Percentiles rank a stretch among this genome's conserved stretches.
These are phyloP conservation scores for Glaciozyma antarctica DNA, from an alignment of 768 basidiomycete species.

Conservation along the genomic window DNA sequence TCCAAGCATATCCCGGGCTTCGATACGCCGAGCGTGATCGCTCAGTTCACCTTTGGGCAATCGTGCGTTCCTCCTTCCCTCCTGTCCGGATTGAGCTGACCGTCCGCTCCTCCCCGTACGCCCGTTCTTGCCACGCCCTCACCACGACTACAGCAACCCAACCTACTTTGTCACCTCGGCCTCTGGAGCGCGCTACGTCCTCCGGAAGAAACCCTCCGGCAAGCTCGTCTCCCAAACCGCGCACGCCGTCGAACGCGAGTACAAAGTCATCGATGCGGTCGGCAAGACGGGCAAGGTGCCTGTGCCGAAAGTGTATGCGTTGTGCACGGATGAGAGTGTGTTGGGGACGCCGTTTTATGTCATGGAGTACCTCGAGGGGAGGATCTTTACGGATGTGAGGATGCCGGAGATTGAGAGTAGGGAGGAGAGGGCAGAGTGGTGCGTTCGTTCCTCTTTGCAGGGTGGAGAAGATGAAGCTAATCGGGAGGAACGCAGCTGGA, in stretches of 20 bases:
- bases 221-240: constrained; percentile 79
- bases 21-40: constrained; percentile 58
- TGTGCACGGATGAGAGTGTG: constrained; percentile 63
- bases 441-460: constrained; percentile 34
- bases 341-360: constrained; percentile 89
- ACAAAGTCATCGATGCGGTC: constrained; percentile 64
- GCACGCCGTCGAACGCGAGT: constrained; percentile 93
- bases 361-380: constrained; percentile 90
- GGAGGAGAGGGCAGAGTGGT: constrained; percentile 63
- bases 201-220: constrained; percentile 88
- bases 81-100: too few relatives aligned
- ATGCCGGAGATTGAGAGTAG: constrained; percentile 58
- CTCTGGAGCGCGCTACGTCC: constrained; percentile 62
- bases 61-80: constrained; percentile 11
- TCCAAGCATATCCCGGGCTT: constrained; percentile 50
- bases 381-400: constrained; percentile 78
- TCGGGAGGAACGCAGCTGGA: constrained; percentile 51
- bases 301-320: constrained; percentile 68
- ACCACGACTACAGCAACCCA: constrained; percentile 52
- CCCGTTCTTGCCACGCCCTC: too few relatives aligned
- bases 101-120: constrained; percentile 48
- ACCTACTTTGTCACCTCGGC: constrained; percentile 85
- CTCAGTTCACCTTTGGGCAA: constrained; percentile 68
- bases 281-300: constrained; percentile 73
- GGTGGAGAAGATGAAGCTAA: background rate